Percentiles rank a stretch among this genome's conserved stretches.
phyloP scores from a whole-genome alignment of 768 basidiomycete species.

The Suillus brevipes region DNA sequence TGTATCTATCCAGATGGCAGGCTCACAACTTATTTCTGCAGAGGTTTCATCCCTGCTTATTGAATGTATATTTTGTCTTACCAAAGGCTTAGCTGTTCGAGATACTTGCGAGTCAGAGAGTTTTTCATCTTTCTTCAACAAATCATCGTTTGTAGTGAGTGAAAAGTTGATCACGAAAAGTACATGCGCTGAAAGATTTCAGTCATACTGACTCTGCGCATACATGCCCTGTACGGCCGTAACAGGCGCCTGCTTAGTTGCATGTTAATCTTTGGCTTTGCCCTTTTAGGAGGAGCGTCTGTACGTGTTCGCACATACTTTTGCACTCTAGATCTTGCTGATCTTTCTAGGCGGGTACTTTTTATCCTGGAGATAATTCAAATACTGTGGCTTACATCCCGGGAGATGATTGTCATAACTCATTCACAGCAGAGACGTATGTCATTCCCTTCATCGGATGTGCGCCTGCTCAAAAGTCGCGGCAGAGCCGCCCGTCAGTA shows the following conservation, averaged over 20 bases:
- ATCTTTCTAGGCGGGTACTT: conserved; percentile 43
- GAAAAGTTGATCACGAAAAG: background rate
- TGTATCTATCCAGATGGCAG: background rate
- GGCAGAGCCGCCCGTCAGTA: background rate
- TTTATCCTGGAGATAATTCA: conserved; percentile 35
- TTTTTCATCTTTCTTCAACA: conserved; percentile 44
- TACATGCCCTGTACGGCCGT: conserved; percentile 49
- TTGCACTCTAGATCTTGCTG: background rate
- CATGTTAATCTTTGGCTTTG: conserved; percentile 34
- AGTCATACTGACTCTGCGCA: conserved; percentile 49
- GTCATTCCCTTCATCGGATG: background rate
- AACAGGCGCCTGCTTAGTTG: conserved; percentile 37
- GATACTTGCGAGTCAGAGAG: conserved; percentile 42
- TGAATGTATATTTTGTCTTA: background rate
- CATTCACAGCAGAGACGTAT: conserved; percentile 8
- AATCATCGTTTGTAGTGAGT: conserved; percentile 47
- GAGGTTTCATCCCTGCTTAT: conserved; percentile 7
- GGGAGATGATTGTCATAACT: conserved; percentile 27
- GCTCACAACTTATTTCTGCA: background rate
- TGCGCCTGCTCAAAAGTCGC: background rate
- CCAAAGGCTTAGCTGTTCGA: conserved; percentile 36
- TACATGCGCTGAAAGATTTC: background rate
- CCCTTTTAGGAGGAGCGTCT: conserved; percentile 33
- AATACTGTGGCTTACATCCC: conserved; percentile 16
- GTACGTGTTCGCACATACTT: conserved; percentile 33